Evolutionary conservation across 345 rosid species (phyloP).

Genomic region (Chamaenerion angustifolium): DNA sequence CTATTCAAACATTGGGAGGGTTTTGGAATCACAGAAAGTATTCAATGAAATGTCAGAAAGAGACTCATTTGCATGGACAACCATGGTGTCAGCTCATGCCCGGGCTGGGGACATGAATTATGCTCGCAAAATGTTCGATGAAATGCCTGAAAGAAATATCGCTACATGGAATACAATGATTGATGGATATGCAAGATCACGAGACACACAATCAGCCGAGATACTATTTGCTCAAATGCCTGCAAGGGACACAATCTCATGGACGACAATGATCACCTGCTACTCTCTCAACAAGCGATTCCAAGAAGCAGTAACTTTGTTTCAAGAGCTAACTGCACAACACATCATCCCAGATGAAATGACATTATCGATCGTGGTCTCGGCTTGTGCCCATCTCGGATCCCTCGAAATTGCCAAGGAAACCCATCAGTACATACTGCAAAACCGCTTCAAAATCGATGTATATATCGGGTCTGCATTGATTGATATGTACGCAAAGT

Average conservation of each 20-base stretch:
- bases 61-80: slow-evolving; percentile 22
- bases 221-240: slow-evolving; percentile 45
- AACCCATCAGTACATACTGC: slow-evolving; percentile 45
- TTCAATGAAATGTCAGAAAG: slow-evolving; percentile 45
- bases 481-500: slow-evolving; percentile 79
- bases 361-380: slow-evolving; percentile 55
- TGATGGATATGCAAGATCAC: slow-evolving; percentile 46
- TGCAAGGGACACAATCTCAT: slow-evolving; percentile 44
- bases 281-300: slow-evolving; percentile 45
- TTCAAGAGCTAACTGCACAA: slow-evolving; percentile 35
- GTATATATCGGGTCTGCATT: slow-evolving; percentile 72
- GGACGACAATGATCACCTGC: slow-evolving; percentile 78
- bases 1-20: slow-evolving; percentile 28
- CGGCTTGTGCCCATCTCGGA: slow-evolving; percentile 81
- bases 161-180: slow-evolving; percentile 65
- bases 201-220: slow-evolving; percentile 36
- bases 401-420: slow-evolving; percentile 46
- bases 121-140: slow-evolving; percentile 20
- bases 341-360: slow-evolving; percentile 51
- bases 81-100: slow-evolving; percentile 17
- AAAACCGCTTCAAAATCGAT: slow-evolving; percentile 42
- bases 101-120: slow-evolving; percentile 16
- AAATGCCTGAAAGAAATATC: slow-evolving; percentile 26
- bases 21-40: slow-evolving; percentile 34
- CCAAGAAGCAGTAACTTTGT: slow-evolving; percentile 40